These are phyloP conservation scores for Mycena citricolor DNA, from an alignment of 1,284 basidiomycete genomes.

Conservation along the genomic window DNA sequence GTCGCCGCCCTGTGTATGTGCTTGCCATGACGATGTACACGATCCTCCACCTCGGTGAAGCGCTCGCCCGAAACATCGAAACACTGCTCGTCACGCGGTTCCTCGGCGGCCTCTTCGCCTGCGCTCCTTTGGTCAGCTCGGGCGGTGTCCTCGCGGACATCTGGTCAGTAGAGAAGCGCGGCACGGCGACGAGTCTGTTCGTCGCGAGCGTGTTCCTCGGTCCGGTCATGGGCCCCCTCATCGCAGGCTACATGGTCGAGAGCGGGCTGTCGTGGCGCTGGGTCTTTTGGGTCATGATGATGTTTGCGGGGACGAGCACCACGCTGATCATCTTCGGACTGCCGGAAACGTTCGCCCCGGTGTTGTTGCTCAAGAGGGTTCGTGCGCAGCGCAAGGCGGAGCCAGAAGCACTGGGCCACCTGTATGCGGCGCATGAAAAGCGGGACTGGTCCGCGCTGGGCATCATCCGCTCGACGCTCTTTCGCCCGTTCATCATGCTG, in stretches of 20 bases:
- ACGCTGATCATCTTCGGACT: slow-evolving; percentile 42
- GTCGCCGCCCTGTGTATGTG: slow-evolving; percentile 57
- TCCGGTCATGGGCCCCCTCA: slow-evolving; percentile 62
- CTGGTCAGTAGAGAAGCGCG: slow-evolving; percentile 59
- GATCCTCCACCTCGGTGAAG: slow-evolving; percentile 62
- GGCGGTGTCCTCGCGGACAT: slow-evolving; percentile 69
- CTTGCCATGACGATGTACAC: slow-evolving; percentile 52
- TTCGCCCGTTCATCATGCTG: slow-evolving; percentile 68
- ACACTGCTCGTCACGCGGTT: slow-evolving; percentile 68
- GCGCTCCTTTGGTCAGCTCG: slow-evolving; percentile 60
- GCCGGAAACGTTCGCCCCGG: slow-evolving; percentile 62
- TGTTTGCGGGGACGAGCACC: slow-evolving; percentile 54
- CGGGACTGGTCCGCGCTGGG: slow-evolving; percentile 56
- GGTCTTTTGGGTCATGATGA: slow-evolving; percentile 70
- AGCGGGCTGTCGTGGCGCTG: slow-evolving; percentile 52
- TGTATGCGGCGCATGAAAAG: slow-evolving; percentile 63
- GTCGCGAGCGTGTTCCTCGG: slow-evolving; percentile 65
- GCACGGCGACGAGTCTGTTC: slow-evolving; percentile 60
- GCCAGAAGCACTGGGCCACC: slow-evolving; percentile 41
- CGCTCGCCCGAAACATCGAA: slow-evolving; percentile 61
- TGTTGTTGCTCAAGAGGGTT: slow-evolving; percentile 48
- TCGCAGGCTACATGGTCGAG: slow-evolving; percentile 49
- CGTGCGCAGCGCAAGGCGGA: slow-evolving; percentile 45
- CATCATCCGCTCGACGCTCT: slow-evolving; percentile 54
- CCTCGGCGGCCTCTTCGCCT: slow-evolving; percentile 67